Evolutionary conservation across 2,329 filamentous ascomycete species (phyloP), one percentile per base, ranked within the genome.

Genomic region (Fusarium drepaniforme): DNA sequence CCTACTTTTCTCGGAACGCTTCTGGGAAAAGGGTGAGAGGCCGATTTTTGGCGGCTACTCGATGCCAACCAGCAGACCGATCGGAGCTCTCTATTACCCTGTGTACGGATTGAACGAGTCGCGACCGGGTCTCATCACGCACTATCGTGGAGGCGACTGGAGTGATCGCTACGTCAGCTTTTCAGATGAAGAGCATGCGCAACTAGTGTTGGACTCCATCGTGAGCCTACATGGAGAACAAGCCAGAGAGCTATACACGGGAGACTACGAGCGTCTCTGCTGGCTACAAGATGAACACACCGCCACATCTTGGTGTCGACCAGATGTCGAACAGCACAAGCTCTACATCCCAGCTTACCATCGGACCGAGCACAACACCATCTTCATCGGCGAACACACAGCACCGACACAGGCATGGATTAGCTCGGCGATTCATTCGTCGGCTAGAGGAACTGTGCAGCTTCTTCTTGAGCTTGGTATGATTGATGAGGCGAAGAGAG

Each of bases 361-460:
- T 78, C 89, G 91, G 79, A 94, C 92, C 0, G 75, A 94, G 80
- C 88, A 87, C 72, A 90, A 91, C 58, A 91, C 92, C n/a, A 90
- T 94, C 38, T 93, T 93, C 69, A 84, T 93, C 8, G 90, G 90
- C 3, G 92, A 94, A 80, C 92, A 94, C 78, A 93, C 92, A 0
- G 90, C 88, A 8, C 93, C 92, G 78, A 94, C 92, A 0, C 92
- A 94, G 78, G 92, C 91, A 1, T 94, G 91, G 92, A 92, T 93
- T 60, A 88, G 89, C 37, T 90, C 88, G 4, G 92, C 92, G 1
- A 83, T 94, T 6, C 92, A 94, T 78, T 92, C 89, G 91, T 92
- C 0, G 90, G 90, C 0, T 86, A 90, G 6, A 91, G 94, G 81
- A 75, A 93, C 70, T 81, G 93, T 80, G 83, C 71, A 73, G 12